Evolutionary conservation across 345 rosid species (phyloP).

Genomic region (Pugionium dolabratum): DNA sequence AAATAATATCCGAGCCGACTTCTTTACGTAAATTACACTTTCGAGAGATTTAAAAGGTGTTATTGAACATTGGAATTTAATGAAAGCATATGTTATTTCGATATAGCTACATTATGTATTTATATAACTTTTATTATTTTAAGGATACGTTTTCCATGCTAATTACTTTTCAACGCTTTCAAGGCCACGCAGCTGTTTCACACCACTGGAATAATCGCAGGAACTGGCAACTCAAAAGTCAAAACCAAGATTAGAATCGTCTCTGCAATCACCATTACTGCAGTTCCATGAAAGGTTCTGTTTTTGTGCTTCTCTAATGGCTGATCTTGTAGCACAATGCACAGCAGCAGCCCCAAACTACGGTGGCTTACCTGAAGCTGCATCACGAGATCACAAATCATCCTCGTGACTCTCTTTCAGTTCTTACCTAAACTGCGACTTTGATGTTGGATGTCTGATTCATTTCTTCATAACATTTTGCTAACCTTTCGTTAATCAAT

Average conservation of each 20-base stretch:
- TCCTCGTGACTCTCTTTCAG: background rate
- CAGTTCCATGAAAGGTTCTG: conserved; percentile 62
- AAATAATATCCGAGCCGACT: conserved; percentile 26
- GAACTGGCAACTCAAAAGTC: conserved; percentile 63
- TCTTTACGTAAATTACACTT: conserved; percentile 2
- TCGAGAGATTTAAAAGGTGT: background rate
- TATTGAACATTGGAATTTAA: no score
- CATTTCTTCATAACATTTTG: background rate
- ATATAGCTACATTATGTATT: no score
- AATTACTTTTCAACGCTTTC: conserved; percentile 68
- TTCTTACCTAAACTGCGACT: conserved; percentile 23
- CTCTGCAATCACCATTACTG: conserved; percentile 16
- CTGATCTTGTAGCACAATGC: conserved; percentile 80
- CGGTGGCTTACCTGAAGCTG: conserved; percentile 99
- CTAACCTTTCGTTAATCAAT: no score
- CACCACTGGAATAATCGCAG: conserved; percentile 82
- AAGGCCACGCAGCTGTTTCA: conserved; percentile 75
- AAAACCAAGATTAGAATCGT: conserved; percentile 37
- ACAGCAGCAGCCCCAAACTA: conserved; percentile 74
- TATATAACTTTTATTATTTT: background rate
- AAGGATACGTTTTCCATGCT: conserved; percentile 36
- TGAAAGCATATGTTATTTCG: no score
- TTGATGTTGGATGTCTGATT: conserved; percentile 3
- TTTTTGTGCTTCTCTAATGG: conserved; percentile 65
- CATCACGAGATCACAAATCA: conserved; percentile 13